Evolutionary conservation across 495 filamentous ascomycete species (phyloP).

Genomic region (Antarctomyces pellizariae): DNA sequence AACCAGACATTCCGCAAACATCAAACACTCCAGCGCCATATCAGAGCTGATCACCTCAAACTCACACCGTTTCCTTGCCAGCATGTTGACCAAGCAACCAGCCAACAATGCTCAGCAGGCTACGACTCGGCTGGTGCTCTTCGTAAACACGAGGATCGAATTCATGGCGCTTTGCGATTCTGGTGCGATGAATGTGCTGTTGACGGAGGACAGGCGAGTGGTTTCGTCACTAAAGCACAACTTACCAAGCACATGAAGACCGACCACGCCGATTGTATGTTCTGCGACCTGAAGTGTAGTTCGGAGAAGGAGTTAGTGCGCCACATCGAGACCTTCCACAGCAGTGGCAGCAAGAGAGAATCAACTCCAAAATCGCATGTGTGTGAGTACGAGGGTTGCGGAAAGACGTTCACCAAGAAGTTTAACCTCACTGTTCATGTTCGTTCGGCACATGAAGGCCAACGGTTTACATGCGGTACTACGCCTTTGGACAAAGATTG

Average conservation of each 20-base stretch:
- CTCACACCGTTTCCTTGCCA: constrained; percentile 43
- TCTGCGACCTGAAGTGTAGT: constrained; percentile 42
- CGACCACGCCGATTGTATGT: constrained; percentile 48
- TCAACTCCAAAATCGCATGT: constrained; percentile 33
- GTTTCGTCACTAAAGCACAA: constrained; percentile 46
- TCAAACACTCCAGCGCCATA: constrained; percentile 63
- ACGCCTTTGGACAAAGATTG: constrained; percentile 32
- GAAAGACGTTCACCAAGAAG: constrained; percentile 47
- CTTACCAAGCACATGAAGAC: constrained; percentile 47
- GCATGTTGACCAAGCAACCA: constrained; percentile 28
- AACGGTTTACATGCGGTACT: constrained; percentile 48
- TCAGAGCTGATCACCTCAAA: constrained; percentile 45
- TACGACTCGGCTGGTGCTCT: constrained; percentile 51
- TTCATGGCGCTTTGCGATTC: constrained; percentile 45
- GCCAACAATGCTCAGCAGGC: constrained; percentile 33
- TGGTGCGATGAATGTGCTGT: constrained; percentile 43
- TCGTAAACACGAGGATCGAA: constrained; percentile 40
- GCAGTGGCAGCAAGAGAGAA: constrained; percentile 32
- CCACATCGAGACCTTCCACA: constrained; percentile 49
- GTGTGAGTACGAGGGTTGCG: constrained; percentile 42
- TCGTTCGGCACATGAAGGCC: constrained; percentile 45
- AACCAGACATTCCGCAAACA: constrained; percentile 68
- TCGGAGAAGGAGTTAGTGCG: constrained; percentile 34
- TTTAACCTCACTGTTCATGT: constrained; percentile 64
- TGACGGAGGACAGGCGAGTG: constrained; percentile 16